phyloP scores from a whole-genome alignment of 352 stramenopile species.

The Phytopythium cucurbitacearum region DNA sequence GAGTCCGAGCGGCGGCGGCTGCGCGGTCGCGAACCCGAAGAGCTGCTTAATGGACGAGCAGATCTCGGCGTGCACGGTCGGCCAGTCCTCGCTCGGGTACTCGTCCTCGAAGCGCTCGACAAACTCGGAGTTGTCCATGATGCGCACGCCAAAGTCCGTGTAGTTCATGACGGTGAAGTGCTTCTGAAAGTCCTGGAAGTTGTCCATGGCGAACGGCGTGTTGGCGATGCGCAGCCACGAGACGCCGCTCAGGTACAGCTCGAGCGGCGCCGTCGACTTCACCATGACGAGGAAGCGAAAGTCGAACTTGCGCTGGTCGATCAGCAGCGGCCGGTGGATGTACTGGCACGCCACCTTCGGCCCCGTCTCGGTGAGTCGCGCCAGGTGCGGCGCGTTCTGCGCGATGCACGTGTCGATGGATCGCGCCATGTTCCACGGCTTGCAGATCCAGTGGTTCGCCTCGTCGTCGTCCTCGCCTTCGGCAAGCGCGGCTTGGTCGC shows the following conservation, averaged over 20 bases:
- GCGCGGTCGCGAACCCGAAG: conserved; percentile 36
- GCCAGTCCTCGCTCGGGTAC: conserved; percentile 47
- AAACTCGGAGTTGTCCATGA: conserved; percentile 50
- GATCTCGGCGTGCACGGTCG: conserved; percentile 32
- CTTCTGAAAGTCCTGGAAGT: conserved; percentile 52
- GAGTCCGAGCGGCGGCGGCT: conserved; percentile 38
- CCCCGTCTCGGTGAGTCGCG: conserved; percentile 40
- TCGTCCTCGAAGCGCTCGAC: conserved; percentile 41
- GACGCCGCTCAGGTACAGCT: conserved; percentile 46
- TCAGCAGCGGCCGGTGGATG: conserved; percentile 46
- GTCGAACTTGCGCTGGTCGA: conserved; percentile 57
- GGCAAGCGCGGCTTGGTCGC: conserved; percentile 20
- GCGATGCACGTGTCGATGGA: conserved; percentile 53
- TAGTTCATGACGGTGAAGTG: conserved; percentile 73
- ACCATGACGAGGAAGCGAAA: conserved; percentile 56
- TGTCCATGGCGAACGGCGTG: conserved; percentile 52
- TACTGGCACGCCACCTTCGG: conserved; percentile 57
- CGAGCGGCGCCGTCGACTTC: conserved; percentile 41
- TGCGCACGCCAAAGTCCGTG: conserved; percentile 36
- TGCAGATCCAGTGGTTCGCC: conserved; percentile 58
- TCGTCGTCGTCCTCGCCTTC: conserved; percentile 28
- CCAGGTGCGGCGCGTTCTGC: conserved; percentile 37
- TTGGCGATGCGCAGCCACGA: conserved; percentile 55
- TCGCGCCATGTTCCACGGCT: conserved; percentile 60
- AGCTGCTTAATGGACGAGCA: conserved; percentile 44